phyloP scores from a whole-genome alignment of 352 stramenopile genomes.

The Stramenopiles sp. region DNA sequence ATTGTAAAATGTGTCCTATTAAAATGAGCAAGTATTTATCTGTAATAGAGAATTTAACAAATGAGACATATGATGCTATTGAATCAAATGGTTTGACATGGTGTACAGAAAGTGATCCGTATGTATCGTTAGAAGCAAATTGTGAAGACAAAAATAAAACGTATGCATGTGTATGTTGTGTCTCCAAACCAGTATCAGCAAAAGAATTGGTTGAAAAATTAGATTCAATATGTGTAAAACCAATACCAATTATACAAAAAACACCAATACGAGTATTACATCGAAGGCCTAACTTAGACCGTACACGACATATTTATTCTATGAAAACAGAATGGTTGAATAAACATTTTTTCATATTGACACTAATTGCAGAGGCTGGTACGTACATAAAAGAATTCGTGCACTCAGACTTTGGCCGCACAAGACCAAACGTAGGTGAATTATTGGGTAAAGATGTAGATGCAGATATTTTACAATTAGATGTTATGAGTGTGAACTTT shows the following conservation, averaged over 20 bases:
- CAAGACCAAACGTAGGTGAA: conserved; percentile 71
- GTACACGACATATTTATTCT: conserved; percentile 52
- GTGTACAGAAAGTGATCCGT: not conserved
- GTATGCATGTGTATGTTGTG: not conserved
- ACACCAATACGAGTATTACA: conserved; percentile 95
- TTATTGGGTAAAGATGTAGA: conserved; percentile 60
- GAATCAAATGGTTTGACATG: conserved; percentile 2
- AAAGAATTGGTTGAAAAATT: conserved; percentile 34
- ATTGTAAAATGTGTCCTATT: conserved; percentile 2
- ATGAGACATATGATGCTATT: not conserved
- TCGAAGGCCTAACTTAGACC: conserved; percentile 71
- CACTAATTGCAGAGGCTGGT: conserved; percentile 74
- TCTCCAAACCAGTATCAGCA: not conserved
- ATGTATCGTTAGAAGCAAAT: not conserved
- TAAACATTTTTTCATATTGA: conserved; percentile 84
- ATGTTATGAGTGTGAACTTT: conserved; percentile 67
- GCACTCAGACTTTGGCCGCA: conserved; percentile 89
- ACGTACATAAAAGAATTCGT: conserved; percentile 99
- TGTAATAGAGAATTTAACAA: not conserved
- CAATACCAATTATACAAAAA: conserved; percentile 76
- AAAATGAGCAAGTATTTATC: not conserved
- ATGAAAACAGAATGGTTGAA: conserved; percentile 56
- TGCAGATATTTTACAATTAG: conserved; percentile 89
- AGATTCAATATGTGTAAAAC: conserved; percentile 25
- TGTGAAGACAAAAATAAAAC: conserved; percentile 8